Conservation (phyloP, 2,329 filamentous ascomycete species). For the Calonectria pteridis region DNA sequence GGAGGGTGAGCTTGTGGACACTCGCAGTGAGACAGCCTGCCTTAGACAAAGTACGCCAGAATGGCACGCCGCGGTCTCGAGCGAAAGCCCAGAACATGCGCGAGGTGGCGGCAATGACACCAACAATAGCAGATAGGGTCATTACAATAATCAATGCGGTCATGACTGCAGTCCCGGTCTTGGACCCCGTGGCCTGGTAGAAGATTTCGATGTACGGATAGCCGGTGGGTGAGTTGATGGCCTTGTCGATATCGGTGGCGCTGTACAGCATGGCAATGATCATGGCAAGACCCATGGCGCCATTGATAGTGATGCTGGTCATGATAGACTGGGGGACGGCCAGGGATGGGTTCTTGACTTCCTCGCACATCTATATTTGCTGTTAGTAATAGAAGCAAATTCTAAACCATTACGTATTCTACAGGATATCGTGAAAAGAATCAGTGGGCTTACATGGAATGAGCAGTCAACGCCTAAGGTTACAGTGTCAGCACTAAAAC, state of each 20-base stretch:
- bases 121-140: constrained; percentile 38
- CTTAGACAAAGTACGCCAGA: constrained; percentile 33
- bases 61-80: constrained; percentile 36
- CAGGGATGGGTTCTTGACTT: constrained; percentile 38
- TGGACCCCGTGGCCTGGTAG: constrained; percentile 39
- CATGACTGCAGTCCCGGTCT: constrained; percentile 35
- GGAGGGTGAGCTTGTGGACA: accelerated
- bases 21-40: not conserved
- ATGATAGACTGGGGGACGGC: constrained; percentile 40
- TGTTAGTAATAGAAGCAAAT: not conserved
- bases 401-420: accelerated
- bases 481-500: constrained; percentile 1
- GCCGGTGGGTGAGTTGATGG: constrained; percentile 36
- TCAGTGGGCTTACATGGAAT: constrained; percentile 33
- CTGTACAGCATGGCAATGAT: constrained; percentile 42
- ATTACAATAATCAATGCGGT: constrained; percentile 36
- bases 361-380: constrained; percentile 36
- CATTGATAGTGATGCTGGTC: constrained; percentile 37
- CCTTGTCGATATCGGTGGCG: constrained; percentile 37
- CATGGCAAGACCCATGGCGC: constrained; percentile 37
- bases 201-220: constrained; percentile 43
- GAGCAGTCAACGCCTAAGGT: constrained; percentile 38
- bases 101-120: constrained; percentile 40
- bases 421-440: not conserved
- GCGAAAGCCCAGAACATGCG: constrained; percentile 43